Conservation (phyloP, 2,329 filamentous ascomycete genomes). For the Penicillium freii region DNA sequence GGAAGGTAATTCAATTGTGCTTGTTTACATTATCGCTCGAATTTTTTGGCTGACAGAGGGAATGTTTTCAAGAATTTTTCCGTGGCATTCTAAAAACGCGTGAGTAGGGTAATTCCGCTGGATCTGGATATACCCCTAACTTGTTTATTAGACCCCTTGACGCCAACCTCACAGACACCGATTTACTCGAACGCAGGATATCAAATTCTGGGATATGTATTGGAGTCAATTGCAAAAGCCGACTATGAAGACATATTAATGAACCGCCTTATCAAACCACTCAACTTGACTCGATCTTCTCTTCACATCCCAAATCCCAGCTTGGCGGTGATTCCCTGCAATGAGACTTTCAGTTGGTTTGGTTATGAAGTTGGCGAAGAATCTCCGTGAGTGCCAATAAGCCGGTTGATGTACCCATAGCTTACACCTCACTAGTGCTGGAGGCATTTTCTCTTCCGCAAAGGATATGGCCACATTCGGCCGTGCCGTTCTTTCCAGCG, state of each 20-base stretch:
- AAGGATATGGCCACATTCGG: slow-evolving; percentile 46
- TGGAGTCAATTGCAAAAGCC: slow-evolving; percentile 42
- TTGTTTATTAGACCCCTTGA: slow-evolving; percentile 24
- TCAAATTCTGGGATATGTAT: slow-evolving; percentile 38
- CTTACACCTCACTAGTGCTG: slow-evolving; percentile 29
- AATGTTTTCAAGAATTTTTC: slow-evolving; percentile 34
- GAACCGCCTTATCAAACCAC: slow-evolving; percentile 38
- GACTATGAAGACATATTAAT: slow-evolving; percentile 37
- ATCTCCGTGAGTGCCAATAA: slow-evolving; percentile 36
- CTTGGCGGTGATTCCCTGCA: slow-evolving; percentile 39
- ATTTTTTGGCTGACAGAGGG: neutral
- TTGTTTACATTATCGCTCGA: neutral
- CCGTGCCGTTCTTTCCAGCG: slow-evolving; percentile 44
- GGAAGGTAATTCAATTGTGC: slow-evolving; percentile 7
- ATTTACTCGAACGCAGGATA: slow-evolving; percentile 41
- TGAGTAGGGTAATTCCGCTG: neutral
- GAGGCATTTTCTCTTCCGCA: slow-evolving; percentile 48
- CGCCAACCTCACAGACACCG: slow-evolving; percentile 31
- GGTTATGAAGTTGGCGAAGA: slow-evolving; percentile 41
- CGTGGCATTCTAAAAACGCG: slow-evolving; percentile 31
- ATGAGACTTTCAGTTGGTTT: slow-evolving; percentile 31
- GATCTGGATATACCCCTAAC: neutral
- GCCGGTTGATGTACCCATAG: neutral
- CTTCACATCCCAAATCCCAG: slow-evolving; percentile 19
- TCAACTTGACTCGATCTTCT: slow-evolving; percentile 39